Conservation (phyloP, 345 rosid genomes). For the Brassica juncea region DNA sequence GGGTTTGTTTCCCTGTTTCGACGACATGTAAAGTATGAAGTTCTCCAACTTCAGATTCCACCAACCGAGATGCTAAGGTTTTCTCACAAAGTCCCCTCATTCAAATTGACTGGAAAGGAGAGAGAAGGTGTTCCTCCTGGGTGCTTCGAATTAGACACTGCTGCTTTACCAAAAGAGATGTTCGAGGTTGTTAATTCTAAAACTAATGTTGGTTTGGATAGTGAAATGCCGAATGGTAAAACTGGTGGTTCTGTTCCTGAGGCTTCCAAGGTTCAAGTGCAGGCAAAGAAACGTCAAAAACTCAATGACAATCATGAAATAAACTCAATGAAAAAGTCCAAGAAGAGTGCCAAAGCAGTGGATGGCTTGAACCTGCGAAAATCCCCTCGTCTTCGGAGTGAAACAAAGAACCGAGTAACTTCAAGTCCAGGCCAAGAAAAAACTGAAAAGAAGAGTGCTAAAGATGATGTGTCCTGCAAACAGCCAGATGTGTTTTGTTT, state of each 20-base stretch:
- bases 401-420: slow-evolving; percentile 21
- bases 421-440: slow-evolving; percentile 7
- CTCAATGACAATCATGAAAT: slow-evolving; percentile 23
- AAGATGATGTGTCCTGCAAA: slow-evolving; percentile 16
- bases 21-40: slow-evolving; percentile 37
- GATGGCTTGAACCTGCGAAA: slow-evolving; percentile 19
- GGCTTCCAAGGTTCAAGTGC: slow-evolving; percentile 29
- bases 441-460: slow-evolving; percentile 29
- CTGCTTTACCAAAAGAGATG: slow-evolving; percentile 53
- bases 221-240: slow-evolving; percentile 22
- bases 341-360: slow-evolving; percentile 19
- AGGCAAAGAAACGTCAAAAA: slow-evolving; percentile 36
- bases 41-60: slow-evolving; percentile 43
- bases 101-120: slow-evolving; percentile 74
- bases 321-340: slow-evolving; percentile 26
- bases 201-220: slow-evolving; percentile 15
- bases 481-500: slow-evolving; percentile 8
- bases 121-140: slow-evolving; percentile 68
- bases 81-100: slow-evolving; percentile 75
- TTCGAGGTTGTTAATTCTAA: slow-evolving; percentile 24
- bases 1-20: slow-evolving; percentile 76
- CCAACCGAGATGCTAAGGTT: slow-evolving; percentile 61
- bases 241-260: slow-evolving; percentile 19
- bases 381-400: slow-evolving; percentile 25
- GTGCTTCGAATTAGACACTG: slow-evolving; percentile 80